Evolutionary conservation across 2,329 filamentous ascomycete species (phyloP), one percentile per base, ranked within the genome.

Genomic region (Tolypocladium sp.): DNA sequence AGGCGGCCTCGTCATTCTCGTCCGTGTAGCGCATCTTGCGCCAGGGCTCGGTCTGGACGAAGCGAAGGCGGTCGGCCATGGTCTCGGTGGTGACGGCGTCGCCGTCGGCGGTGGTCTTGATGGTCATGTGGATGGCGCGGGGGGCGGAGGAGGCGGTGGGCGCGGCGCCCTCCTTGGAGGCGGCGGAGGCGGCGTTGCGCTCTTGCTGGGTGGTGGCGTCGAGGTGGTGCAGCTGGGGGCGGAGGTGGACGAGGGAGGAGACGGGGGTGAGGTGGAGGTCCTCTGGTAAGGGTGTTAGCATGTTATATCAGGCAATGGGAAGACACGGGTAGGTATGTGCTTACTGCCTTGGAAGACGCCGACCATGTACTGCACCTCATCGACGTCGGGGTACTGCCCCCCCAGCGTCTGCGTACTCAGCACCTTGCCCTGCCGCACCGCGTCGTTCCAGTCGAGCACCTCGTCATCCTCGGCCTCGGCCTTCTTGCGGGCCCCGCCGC

Each of bases 141-240:
- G 89, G 86, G 63, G 86, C 84, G 5, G 76, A 72, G 30, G 64
- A 58, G 13, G 74, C 64, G 0, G 70, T 66, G 66, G 74, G 62
- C 5, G 67, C 70, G 10, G 64, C 64, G 25, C 70, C 64, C 30
- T 73, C 72, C 58, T 72, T 71, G 72, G 74, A 68, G 37, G 73
- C 72, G 20, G 70, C 65, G 57, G 69, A 68, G 70, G 76, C 68
- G 41, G 75, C 73, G 55, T 73, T 72, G 49, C 79, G 78, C 41
- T 89, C 85, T 59, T 90, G 82, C 67, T 97, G 91, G 54, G 87
- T 80, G 53, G 86, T 76, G 4, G 94, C 93, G 74, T 97, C 94
- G 65, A 97, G 81, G 75, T 97, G 92, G 74, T 96, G 91, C 62
- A 96, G 89, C 69, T 97, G 91, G 0, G 94, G 92, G 4, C 92